Percentiles rank a stretch among this genome's conserved stretches.
These are phyloP conservation scores for Madurella fahalii DNA, from an alignment of 2,329 filamentous ascomycete genomes.

Conservation along the genomic window DNA sequence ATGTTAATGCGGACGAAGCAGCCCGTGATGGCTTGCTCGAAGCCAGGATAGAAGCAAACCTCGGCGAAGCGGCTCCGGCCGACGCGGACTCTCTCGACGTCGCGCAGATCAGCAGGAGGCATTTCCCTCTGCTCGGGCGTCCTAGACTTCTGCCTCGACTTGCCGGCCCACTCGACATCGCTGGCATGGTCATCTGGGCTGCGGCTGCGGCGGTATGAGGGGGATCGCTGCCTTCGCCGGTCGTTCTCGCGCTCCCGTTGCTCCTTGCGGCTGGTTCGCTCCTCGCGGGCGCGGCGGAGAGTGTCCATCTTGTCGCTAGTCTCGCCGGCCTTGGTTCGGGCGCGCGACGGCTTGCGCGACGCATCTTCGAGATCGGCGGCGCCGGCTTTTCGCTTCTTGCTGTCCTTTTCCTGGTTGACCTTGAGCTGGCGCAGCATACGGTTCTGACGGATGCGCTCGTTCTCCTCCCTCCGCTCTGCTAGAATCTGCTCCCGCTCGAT, in stretches of 20 bases:
- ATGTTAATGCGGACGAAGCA: slow-evolving; percentile 84
- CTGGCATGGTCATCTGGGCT: slow-evolving; percentile 66
- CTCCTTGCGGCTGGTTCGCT: slow-evolving; percentile 61
- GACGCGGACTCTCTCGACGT: slow-evolving; percentile 79
- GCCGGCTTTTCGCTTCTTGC: slow-evolving; percentile 73
- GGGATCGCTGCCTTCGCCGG: slow-evolving; percentile 49
- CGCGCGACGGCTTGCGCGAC: slow-evolving; percentile 68
- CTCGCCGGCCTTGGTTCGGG: slow-evolving; percentile 66
- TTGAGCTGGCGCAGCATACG: slow-evolving; percentile 75
- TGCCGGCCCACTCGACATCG: slow-evolving; percentile 66
- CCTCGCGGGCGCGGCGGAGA: slow-evolving; percentile 57
- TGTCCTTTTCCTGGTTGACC: slow-evolving; percentile 59
- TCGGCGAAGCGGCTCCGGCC: slow-evolving; percentile 82
- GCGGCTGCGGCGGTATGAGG: slow-evolving; percentile 39
- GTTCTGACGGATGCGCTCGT: slow-evolving; percentile 78
- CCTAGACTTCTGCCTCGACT: slow-evolving; percentile 46
- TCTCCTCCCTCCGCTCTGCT: slow-evolving; percentile 78
- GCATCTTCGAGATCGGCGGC: slow-evolving; percentile 74
- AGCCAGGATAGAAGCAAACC: slow-evolving; percentile 89
- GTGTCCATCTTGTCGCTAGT: slow-evolving; percentile 69
- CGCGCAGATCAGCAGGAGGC: slow-evolving; percentile 67
- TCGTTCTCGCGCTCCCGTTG: slow-evolving; percentile 61
- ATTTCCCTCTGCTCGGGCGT: slow-evolving; percentile 60
- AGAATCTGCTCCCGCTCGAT: slow-evolving; percentile 87
- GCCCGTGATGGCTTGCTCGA: slow-evolving; percentile 74